Base-by-base conservation (phyloP, 306 rosid genomes). In the Lotus japonicus region DNA sequence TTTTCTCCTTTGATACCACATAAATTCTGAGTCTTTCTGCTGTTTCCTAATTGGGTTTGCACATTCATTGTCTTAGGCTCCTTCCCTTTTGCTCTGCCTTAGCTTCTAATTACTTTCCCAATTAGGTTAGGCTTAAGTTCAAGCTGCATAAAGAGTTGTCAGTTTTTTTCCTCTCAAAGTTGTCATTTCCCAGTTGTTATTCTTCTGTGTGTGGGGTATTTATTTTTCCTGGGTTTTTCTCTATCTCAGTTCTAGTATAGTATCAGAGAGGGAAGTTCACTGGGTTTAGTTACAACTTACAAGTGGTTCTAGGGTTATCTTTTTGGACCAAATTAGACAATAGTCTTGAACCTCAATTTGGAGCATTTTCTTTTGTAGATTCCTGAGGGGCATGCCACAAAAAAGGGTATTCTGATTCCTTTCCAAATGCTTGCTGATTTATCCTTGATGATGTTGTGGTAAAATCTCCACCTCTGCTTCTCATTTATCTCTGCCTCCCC, bases 331-430 rank as follows among this genome's bases (percentile, higher is more conserved):
- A 60, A 67, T 67, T 41, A 51, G 71, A 48, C 39, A 60, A 46
- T 48, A 66, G 15, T 45, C 68, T 48, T 69, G 50, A 60, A 52
- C 66, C 73, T 80, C 81, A 41, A 50, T 54, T 81, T 56, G 50
- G n/a, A 64, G 73, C 64, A 71, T 81, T 77, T 71, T 11, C 55
- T 75, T 85, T 85, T 82, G 64, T 59, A 84, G 92, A 90, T 87
- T 90, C 96, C 81, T 81, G 9, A 57, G 64, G 81, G 57, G 71
- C 70, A 72, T 72, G 78, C 67, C 50, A 23, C 66, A 63, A 76
- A 71, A 82, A 70, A 39, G 12, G 21, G 84, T 85, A 90, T 87
- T 90, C 96, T 63, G 88, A 90, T 90, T 90, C 97, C 83, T 76
- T 81, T 81, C 52, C 70, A 68, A 81, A 82, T 84, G 89, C 91